These are phyloP conservation scores for Hysterium pulicare DNA, from an alignment of 2,329 filamentous ascomycete species.

Conservation along the genomic window DNA sequence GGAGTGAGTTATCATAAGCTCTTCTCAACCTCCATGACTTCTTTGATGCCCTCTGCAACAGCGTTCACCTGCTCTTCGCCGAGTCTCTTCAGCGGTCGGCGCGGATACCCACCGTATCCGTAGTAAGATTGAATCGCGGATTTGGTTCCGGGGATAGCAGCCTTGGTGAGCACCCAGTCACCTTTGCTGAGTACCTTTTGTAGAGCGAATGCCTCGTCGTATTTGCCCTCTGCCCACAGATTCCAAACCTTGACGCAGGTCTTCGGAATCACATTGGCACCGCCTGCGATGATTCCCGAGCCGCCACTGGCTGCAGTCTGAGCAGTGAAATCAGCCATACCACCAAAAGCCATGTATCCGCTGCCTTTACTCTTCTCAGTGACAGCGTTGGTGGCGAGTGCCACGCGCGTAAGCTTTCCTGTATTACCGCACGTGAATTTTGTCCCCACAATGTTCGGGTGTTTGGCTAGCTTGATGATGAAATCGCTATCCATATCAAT, in stretches of 20 bases:
- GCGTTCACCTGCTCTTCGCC: constrained; percentile 52
- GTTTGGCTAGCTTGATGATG: constrained; percentile 72
- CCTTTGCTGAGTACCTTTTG: constrained; percentile 75
- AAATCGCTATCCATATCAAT: constrained; percentile 89
- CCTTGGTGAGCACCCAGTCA: constrained; percentile 80
- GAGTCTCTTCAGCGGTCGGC: constrained; percentile 67
- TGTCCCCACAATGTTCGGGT: constrained; percentile 81
- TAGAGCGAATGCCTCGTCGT: constrained; percentile 68
- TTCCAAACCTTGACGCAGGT: constrained; percentile 76
- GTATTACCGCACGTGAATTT: constrained; percentile 93
- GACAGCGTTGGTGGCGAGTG: constrained; percentile 66
- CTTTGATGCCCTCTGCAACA: constrained; percentile 43
- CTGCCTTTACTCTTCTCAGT: constrained; percentile 53
- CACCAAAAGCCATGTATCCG: constrained; percentile 79
- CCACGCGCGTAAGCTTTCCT: constrained; percentile 82
- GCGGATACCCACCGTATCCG: constrained; percentile 75
- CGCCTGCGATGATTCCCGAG: constrained; percentile 79
- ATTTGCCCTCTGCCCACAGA: constrained; percentile 68
- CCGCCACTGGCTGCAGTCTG: constrained; percentile 78
- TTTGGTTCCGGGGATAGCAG: constrained; percentile 84
- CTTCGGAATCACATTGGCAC: constrained; percentile 83
- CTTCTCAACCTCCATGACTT: constrained; percentile 64
- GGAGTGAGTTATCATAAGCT: constrained; percentile 27
- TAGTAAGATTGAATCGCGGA: constrained; percentile 75
- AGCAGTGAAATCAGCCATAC: constrained; percentile 82